A percentile compares a stretch with the other conserved stretches of the same genome.
phyloP scores from a whole-genome alignment of 208 protist species.

The Leptomonas seymouri region DNA sequence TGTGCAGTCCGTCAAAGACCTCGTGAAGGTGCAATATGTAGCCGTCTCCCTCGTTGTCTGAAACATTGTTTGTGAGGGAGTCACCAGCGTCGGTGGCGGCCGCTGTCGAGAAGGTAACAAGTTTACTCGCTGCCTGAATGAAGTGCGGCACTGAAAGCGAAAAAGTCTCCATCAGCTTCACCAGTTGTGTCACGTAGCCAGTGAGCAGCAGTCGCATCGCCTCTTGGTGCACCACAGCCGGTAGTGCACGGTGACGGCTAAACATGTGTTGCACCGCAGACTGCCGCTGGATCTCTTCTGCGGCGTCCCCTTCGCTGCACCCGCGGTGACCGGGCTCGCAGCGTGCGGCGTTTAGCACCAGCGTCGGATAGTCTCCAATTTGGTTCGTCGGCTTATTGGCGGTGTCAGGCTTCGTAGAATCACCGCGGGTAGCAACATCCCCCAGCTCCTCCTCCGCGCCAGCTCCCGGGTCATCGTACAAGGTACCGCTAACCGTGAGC shows the following conservation, averaged over 20 bases:
- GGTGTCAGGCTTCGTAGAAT: background rate
- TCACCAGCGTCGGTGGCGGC: background rate
- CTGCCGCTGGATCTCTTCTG: conserved; percentile 33
- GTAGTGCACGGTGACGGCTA: conserved; percentile 19
- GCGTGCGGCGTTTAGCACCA: conserved; percentile 26
- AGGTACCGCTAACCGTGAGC: conserved; percentile 23
- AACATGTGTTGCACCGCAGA: conserved; percentile 38
- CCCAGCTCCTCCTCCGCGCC: background rate
- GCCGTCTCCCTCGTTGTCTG: background rate
- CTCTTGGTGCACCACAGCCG: conserved; percentile 28
- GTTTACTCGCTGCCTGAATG: conserved; percentile 1
- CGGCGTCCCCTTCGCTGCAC: conserved; percentile 17
- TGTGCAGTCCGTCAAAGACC: conserved; percentile 61
- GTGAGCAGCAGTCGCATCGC: conserved; percentile 33
- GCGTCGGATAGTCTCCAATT: conserved; percentile 22
- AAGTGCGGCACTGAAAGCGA: conserved; percentile 32
- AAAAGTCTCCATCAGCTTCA: conserved; percentile 35
- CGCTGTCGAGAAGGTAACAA: background rate
- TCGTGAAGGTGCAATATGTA: conserved; percentile 17
- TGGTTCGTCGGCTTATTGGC: background rate
- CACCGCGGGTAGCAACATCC: background rate
- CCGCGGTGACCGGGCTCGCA: conserved; percentile 11
- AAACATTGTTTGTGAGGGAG: background rate
- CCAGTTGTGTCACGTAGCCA: conserved; percentile 32
- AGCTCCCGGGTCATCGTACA: conserved; percentile 15